Conservation (phyloP, 805 yeast species). For the Candida patagonica region DNA sequence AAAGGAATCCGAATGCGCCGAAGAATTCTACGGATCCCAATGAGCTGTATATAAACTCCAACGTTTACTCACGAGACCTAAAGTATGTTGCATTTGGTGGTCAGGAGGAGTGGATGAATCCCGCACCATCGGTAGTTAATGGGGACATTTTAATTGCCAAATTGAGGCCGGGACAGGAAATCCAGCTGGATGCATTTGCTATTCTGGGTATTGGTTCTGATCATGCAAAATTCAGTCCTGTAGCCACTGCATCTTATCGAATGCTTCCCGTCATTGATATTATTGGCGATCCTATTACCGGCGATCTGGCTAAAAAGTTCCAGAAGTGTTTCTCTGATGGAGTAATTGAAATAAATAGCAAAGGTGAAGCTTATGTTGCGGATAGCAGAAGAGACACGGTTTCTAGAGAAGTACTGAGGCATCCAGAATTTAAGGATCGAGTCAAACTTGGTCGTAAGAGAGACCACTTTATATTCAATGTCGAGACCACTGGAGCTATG, state of each 20-base stretch:
- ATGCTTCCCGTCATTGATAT: slow-evolving; percentile 82
- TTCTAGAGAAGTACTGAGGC: slow-evolving; percentile 91
- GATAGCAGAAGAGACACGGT: slow-evolving; percentile 95
- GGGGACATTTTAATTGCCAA: slow-evolving; percentile 88
- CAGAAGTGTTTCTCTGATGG: slow-evolving; percentile 91
- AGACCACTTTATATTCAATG: slow-evolving; percentile 88
- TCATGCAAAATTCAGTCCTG: slow-evolving; percentile 97
- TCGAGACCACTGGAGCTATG: slow-evolving; percentile 96
- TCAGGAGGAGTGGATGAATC: slow-evolving; percentile 58
- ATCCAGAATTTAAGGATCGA: slow-evolving; percentile 79
- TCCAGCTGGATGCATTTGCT: slow-evolving; percentile 82
- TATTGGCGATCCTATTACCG: slow-evolving; percentile 54
- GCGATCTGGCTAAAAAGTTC: slow-evolving; percentile 67
- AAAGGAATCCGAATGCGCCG: slow-evolving; percentile 77
- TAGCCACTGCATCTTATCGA: slow-evolving; percentile 92
- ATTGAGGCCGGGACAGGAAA: slow-evolving; percentile 95
- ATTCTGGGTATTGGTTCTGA: slow-evolving; percentile 86
- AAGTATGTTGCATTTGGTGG: slow-evolving; percentile 87
- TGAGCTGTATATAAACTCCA: slow-evolving; percentile 71
- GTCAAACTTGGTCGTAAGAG: slow-evolving; percentile 87
- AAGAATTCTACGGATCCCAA: slow-evolving; percentile 72
- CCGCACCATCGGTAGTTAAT: slow-evolving; percentile 54
- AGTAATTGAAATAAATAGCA: slow-evolving; percentile 67
- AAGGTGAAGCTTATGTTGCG: slow-evolving; percentile 63
- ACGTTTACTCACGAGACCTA: slow-evolving; percentile 82